A percentile compares a stretch with the other conserved stretches of the same genome.
These are phyloP conservation scores for Nemania sp. DNA, from an alignment of 2,329 filamentous ascomycete genomes.

Conservation along the genomic window DNA sequence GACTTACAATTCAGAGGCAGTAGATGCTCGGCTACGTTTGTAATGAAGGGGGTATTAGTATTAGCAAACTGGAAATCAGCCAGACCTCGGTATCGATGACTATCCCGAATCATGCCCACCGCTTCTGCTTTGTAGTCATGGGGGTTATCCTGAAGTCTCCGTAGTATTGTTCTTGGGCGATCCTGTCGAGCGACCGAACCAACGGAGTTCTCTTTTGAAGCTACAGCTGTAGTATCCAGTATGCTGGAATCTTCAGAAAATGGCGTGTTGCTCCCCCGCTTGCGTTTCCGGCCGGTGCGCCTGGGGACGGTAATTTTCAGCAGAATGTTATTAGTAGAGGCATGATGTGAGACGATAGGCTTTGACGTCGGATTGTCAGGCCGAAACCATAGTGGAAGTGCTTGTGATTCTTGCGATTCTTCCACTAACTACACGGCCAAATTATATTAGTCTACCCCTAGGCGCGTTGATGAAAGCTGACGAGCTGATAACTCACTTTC, in stretches of 20 bases:
- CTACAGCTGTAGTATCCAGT: constrained; percentile 29
- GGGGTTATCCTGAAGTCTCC: constrained; percentile 71
- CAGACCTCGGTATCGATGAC: constrained; percentile 82
- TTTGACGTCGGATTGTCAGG: constrained; percentile 79
- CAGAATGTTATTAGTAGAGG: constrained; percentile 78
- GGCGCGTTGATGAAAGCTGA: neutral
- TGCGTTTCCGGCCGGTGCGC: constrained; percentile 83
- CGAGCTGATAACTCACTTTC: constrained; percentile 35
- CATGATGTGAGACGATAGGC: constrained; percentile 75
- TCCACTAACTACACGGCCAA: constrained; percentile 31
- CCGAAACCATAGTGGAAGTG: constrained; percentile 72
- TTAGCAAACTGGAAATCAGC: constrained; percentile 87
- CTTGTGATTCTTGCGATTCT: constrained; percentile 45
- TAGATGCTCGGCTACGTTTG: constrained; percentile 70
- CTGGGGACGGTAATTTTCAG: constrained; percentile 86
- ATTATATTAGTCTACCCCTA: constrained; percentile 16
- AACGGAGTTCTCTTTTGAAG: constrained; percentile 36
- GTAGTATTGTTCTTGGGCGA: constrained; percentile 58
- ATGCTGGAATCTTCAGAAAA: constrained; percentile 54
- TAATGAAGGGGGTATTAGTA: constrained; percentile 68
- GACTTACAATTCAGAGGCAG: constrained; percentile 69
- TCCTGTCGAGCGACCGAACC: constrained; percentile 54
- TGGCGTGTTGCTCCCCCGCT: constrained; percentile 71
- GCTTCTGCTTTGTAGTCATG: constrained; percentile 68
- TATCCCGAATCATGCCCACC: constrained; percentile 74